Evolutionary conservation across 495 filamentous ascomycete genomes (phyloP).

Genomic region (Aspergillus coremiiformis): DNA sequence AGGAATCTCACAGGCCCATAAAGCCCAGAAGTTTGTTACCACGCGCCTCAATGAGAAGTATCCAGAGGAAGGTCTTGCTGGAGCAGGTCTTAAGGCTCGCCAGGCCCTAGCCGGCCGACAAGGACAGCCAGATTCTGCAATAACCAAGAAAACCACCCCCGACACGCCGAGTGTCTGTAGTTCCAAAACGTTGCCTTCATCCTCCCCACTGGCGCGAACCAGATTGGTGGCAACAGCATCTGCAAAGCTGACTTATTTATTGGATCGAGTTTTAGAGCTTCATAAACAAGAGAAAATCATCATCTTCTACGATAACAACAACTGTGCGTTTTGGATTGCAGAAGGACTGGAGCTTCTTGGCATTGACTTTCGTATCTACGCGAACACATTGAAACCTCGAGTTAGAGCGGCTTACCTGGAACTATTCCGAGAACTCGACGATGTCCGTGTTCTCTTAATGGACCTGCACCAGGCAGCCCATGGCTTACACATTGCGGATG

Average conservation of each 20-base stretch:
- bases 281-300: constrained; percentile 76
- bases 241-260: constrained; percentile 78
- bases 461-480: constrained; percentile 81
- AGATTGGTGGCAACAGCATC: constrained; percentile 73
- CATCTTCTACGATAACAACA: constrained; percentile 86
- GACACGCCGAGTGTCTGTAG: constrained; percentile 24
- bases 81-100: constrained; percentile 38
- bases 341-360: constrained; percentile 71
- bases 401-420: constrained; percentile 64
- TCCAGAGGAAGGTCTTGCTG: constrained; percentile 45
- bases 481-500: constrained; percentile 74
- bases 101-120: constrained; percentile 23
- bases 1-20: constrained; percentile 49
- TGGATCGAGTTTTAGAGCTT: constrained; percentile 60
- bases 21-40: constrained; percentile 54
- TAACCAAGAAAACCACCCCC: constrained; percentile 8
- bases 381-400: constrained; percentile 54
- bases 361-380: constrained; percentile 78
- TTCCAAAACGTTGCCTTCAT: constrained; percentile 26
- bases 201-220: constrained; percentile 53
- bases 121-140: constrained; percentile 7
- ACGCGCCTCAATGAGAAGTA: constrained; percentile 39
- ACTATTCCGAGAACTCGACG: constrained; percentile 61
- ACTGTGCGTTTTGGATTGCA: constrained; percentile 74
- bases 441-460: constrained; percentile 74